Base-by-base conservation (phyloP, 441 rosid genomes). In the Flueggea neowawraea region DNA sequence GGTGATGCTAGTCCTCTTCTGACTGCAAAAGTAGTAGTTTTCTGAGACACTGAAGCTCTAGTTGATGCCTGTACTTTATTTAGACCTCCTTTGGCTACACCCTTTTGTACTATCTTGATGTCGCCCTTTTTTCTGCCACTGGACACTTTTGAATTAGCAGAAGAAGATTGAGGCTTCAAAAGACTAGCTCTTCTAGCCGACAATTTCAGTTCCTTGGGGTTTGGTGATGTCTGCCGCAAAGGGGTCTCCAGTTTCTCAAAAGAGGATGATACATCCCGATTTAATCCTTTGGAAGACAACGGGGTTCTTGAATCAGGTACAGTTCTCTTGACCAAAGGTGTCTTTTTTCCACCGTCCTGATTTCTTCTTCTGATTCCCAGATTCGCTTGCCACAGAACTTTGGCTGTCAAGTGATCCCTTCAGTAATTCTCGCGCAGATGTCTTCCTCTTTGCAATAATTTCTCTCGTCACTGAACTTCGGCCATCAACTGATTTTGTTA, bases 11-110 rank as follows among this genome's bases (percentile, higher is more conserved):
- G 32, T 49, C 55, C 69, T 73, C 74, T 73, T 60, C 71, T 64
- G 59, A 44, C 68, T 61, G 65, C 51, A 52, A 13, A 32, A 53
- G 72, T 3, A 57, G 66, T 60, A 48, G 67, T 73, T 63, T 69
- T 83, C 16, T 77, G 58, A 32, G 88, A 71, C 60, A 55, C 32
- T 15, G 66, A 33, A 47, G 70, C 71, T 69, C 77, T 76, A 0
- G 65, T 67, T 31, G 73, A 62, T 58, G 58, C 57, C 51, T 52
- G 57, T 54, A 41, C 53, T 72, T 81, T 75, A 77, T 73, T 80
- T 47, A 44, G 62, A 39, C 68, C 73, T 44, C 63, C 71, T 44
- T 57, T 60, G 31, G 28, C 53, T 8, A 13, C 28, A 12, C 31
- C 55, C 68, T 64, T 73, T 73, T 71, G 73, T 64, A 63, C 68